These are phyloP conservation scores for Crithidia acanthocephali DNA, from an alignment of 208 protist species.

Conservation along the genomic window DNA sequence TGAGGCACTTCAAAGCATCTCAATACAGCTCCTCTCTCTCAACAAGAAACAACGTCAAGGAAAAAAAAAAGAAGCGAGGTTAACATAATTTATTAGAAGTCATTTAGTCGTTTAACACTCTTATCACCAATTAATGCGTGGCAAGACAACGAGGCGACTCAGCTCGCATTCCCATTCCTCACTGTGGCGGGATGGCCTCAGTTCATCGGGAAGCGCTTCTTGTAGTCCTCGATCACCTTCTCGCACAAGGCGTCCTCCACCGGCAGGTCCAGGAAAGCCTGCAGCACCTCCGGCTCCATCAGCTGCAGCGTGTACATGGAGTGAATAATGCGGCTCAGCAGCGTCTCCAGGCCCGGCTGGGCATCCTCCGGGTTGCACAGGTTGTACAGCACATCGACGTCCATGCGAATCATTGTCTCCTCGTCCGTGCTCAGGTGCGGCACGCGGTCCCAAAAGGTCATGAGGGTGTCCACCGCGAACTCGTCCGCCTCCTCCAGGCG, in stretches of 20 bases:
- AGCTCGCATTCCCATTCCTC: not conserved
- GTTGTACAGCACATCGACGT: slow-evolving; percentile 67
- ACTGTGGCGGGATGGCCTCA: not conserved
- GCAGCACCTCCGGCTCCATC: slow-evolving; percentile 56
- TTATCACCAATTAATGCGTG: no score
- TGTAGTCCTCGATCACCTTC: slow-evolving; percentile 44
- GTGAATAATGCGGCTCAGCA: slow-evolving; percentile 65
- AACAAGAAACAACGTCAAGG: no score
- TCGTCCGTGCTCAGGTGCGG: slow-evolving; percentile 33
- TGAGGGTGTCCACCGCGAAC: slow-evolving; percentile 61
- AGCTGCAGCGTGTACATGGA: slow-evolving; percentile 68
- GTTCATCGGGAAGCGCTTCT: slow-evolving; percentile 7
- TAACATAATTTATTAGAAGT: no score
- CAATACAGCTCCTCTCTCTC: no score
- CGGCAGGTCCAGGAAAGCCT: slow-evolving; percentile 45
- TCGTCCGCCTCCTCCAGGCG: slow-evolving; percentile 59
- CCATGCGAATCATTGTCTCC: slow-evolving; percentile 42
- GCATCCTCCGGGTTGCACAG: slow-evolving; percentile 54
- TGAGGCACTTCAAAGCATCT: no score
- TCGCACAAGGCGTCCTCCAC: slow-evolving; percentile 44
- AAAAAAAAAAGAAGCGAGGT: no score
- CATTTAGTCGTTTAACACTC: no score
- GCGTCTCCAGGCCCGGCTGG: slow-evolving; percentile 53
- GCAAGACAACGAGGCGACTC: no score
- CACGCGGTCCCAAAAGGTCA: slow-evolving; percentile 81